Conservation (phyloP, 2,329 filamentous ascomycete genomes). For the Aspergillus chevalieri region DNA sequence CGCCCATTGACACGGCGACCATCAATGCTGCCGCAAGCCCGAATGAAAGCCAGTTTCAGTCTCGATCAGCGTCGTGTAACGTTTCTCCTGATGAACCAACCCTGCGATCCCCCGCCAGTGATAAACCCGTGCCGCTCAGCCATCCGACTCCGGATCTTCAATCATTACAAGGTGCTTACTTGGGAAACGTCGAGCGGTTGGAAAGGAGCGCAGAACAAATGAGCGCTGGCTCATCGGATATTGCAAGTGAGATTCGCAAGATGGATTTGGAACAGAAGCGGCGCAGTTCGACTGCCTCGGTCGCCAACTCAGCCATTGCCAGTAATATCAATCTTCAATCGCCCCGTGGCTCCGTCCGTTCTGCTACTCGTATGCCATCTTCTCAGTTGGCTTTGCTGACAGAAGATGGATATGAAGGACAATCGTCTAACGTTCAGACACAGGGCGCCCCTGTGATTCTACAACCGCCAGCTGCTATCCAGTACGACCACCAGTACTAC, state of each 20-base stretch:
- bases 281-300: conserved; percentile 33
- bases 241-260: conserved; percentile 40
- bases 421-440: neutral
- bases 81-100: conserved; percentile 18
- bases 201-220: conserved; percentile 45
- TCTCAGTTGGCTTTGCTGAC: conserved; percentile 35
- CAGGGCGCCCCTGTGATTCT: neutral
- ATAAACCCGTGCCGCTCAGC: conserved; percentile 38
- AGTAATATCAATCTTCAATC: conserved; percentile 37
- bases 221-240: conserved; percentile 41
- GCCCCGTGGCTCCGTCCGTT: conserved; percentile 38
- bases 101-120: conserved; percentile 35
- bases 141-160: conserved; percentile 47
- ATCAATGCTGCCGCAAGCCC: conserved; percentile 2
- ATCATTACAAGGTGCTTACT: conserved; percentile 45
- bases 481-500: conserved; percentile 3
- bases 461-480: conserved; percentile 3
- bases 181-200: conserved; percentile 45
- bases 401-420: conserved; percentile 34
- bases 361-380: conserved; percentile 31
- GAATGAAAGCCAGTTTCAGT: neutral
- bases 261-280: conserved; percentile 42
- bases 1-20: conserved; percentile 19
- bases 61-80: conserved; percentile 13
- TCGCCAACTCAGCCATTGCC: conserved; percentile 7